A percentile compares a stretch with the other conserved stretches of the same genome.
phyloP scores from a whole-genome alignment of 1,284 basidiomycete species.

The Rhodofomes roseus region DNA sequence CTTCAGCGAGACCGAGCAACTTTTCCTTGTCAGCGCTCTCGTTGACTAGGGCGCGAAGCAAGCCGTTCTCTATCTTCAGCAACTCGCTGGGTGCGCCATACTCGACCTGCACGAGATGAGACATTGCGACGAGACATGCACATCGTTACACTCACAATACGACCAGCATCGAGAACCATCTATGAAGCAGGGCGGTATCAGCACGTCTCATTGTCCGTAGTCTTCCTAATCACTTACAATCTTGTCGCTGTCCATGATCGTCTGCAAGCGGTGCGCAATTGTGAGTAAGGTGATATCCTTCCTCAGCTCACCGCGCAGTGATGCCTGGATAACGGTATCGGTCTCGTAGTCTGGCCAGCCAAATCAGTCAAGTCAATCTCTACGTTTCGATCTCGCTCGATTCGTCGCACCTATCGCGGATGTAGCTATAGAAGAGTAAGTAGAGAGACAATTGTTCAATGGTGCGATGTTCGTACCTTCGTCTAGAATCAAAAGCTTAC shows the following conservation, averaged over 20 bases:
- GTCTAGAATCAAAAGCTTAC: slow-evolving; percentile 33
- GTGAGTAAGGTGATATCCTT: slow-evolving; percentile 56
- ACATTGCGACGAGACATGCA: not conserved
- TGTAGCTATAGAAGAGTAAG: slow-evolving; percentile 34
- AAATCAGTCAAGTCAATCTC: not conserved
- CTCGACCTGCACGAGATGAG: slow-evolving; percentile 34
- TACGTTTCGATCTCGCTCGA: not conserved
- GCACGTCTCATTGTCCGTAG: not conserved
- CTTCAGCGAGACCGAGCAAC: not conserved
- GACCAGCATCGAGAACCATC: slow-evolving; percentile 38
- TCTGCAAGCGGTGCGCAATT: slow-evolving; percentile 64
- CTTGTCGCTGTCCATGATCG: slow-evolving; percentile 56
- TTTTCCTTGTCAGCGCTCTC: slow-evolving; percentile 42
- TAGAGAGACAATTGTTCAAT: not conserved
- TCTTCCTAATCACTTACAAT: slow-evolving; percentile 19
- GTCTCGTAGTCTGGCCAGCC: slow-evolving; percentile 19
- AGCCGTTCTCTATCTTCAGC: slow-evolving; percentile 46
- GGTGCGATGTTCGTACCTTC: slow-evolving; percentile 20
- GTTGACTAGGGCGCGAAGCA: slow-evolving; percentile 56
- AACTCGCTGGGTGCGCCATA: slow-evolving; percentile 60
- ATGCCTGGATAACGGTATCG: slow-evolving; percentile 32
- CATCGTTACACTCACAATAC: slow-evolving; percentile 18
- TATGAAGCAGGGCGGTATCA: slow-evolving; percentile 6
- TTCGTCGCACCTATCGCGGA: slow-evolving; percentile 43
- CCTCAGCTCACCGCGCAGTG: slow-evolving; percentile 47